Percentiles rank a stretch among this genome's conserved stretches.
Evolutionary conservation across 1,139 yeast species (phyloP).

Genomic region (Casaregolazyma suthepensis): DNA sequence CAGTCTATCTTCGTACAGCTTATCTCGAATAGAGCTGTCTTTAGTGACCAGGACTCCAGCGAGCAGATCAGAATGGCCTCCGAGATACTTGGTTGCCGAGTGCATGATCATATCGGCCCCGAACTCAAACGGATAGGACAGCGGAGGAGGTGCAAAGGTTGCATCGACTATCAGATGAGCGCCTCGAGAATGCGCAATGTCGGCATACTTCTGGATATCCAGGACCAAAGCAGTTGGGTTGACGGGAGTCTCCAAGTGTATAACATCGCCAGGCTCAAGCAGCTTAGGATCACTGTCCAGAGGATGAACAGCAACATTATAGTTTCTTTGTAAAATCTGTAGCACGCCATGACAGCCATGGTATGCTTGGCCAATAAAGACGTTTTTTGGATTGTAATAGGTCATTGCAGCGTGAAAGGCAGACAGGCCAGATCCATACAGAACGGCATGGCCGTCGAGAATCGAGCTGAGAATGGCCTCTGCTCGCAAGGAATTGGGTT

Average conservation of each 20-base stretch:
- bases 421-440: slow-evolving; percentile 71
- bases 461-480: slow-evolving; percentile 62
- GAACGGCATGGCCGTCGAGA: slow-evolving; percentile 48
- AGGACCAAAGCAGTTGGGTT: slow-evolving; percentile 75
- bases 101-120: slow-evolving; percentile 85
- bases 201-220: slow-evolving; percentile 57
- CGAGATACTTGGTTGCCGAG: slow-evolving; percentile 86
- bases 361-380: slow-evolving; percentile 75
- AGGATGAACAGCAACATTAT: slow-evolving; percentile 48
- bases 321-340: slow-evolving; percentile 53
- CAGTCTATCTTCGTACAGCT: slow-evolving; percentile 55
- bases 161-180: slow-evolving; percentile 72
- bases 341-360: slow-evolving; percentile 78
- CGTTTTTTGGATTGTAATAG: slow-evolving; percentile 62
- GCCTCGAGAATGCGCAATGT: slow-evolving; percentile 61
- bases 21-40: slow-evolving; percentile 40
- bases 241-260: slow-evolving; percentile 82
- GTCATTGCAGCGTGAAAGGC: slow-evolving; percentile 76
- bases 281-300: slow-evolving; percentile 48
- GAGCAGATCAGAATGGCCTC: slow-evolving; percentile 88
- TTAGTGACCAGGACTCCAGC: slow-evolving; percentile 74
- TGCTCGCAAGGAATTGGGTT: slow-evolving; percentile 62
- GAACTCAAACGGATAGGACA: slow-evolving; percentile 69
- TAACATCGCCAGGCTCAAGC: slow-evolving; percentile 61
- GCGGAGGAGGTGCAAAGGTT: slow-evolving; percentile 91